Percentiles rank a stretch among this genome's conserved stretches.
phyloP scores from a whole-genome alignment of 2,329 filamentous ascomycete species.

The Fusarium clavum region DNA sequence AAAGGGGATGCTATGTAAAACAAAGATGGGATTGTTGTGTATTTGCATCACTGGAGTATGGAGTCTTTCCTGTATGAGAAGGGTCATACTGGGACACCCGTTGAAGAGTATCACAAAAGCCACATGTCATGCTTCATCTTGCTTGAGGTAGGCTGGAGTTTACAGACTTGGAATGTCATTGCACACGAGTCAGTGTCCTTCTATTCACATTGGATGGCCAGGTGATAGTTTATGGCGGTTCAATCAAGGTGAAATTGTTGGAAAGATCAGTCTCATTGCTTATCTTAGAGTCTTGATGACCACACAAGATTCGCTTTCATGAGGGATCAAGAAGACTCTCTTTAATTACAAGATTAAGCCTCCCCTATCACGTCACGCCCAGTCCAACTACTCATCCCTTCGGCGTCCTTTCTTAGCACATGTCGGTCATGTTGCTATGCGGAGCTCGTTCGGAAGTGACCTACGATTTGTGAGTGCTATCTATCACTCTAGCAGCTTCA shows the following conservation, averaged over 20 bases:
- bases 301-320: conserved; percentile 22
- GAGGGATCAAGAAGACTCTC: conserved; percentile 7
- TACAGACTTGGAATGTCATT: background rate
- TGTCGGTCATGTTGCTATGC: conserved; percentile 40
- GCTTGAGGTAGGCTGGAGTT: background rate
- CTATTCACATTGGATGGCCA: background rate
- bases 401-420: background rate
- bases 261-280: conserved; percentile 36
- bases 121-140: background rate
- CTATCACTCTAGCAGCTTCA: conserved; percentile 50
- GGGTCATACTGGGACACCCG: background rate
- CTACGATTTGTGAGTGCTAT: conserved; percentile 48
- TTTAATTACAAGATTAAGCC: conserved; percentile 6
- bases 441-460: conserved; percentile 48
- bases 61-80: background rate
- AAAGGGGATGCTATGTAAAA: conserved; percentile 25
- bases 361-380: background rate
- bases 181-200: background rate
- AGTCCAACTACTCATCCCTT: background rate
- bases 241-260: background rate
- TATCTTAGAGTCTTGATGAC: conserved; percentile 24
- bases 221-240: background rate
- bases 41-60: background rate
- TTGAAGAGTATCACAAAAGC: background rate
- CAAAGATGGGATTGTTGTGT: background rate